Evolutionary conservation across 2,329 filamentous ascomycete genomes (phyloP), one percentile per base, ranked within the genome.

Genomic region (Lecanicillium sp.): DNA sequence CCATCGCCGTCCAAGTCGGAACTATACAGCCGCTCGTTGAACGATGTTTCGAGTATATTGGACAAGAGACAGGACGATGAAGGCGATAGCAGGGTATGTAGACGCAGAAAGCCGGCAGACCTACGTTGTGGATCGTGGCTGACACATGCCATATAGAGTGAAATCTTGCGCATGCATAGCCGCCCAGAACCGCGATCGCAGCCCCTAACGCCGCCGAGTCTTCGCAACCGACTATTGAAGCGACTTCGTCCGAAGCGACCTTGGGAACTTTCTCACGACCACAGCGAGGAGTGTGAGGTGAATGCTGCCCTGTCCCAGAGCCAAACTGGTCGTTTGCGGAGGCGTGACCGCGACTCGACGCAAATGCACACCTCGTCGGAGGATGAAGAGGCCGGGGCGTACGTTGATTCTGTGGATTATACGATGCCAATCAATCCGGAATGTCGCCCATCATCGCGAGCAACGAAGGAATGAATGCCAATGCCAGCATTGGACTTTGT

Each of bases 261-360:
- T 6, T 64, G 54, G 56, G 52, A 54, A 36, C 58, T 55, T n/a
- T 49, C 54, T 7, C 58, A 51, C 19, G 50, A 41, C 14, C 55
- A 55, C 5, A 36, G 35, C 2, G 12, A 40, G 17, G 14, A 44
- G 17, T 49, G 48, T 20, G 11, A 39, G 4, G 29, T 44, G n/a
- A 40, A 27, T n/a, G 3, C 35, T 10, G 30, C 38, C n/a, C 10
- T 35, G 3, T 26, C 32, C 11, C 19, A 26, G 4, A 21, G 24
- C 20, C 37, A 35, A 7, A 32, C 29, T n/a, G 21, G 30, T 32
- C 49, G 36, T 20, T 19, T 37, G 48, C 51, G 42, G 45, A 41
- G 21, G 52, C 53, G 19, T 26, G 55, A 5, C 24, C 58, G 60
- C 20, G 61, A 64, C 21, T 58, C 61, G 17, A 58, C 55, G 6